A percentile compares a stretch with the other conserved stretches of the same genome.
Evolutionary conservation across 2,329 filamentous ascomycete genomes (phyloP).

Genomic region (Sarocladium strictum): DNA sequence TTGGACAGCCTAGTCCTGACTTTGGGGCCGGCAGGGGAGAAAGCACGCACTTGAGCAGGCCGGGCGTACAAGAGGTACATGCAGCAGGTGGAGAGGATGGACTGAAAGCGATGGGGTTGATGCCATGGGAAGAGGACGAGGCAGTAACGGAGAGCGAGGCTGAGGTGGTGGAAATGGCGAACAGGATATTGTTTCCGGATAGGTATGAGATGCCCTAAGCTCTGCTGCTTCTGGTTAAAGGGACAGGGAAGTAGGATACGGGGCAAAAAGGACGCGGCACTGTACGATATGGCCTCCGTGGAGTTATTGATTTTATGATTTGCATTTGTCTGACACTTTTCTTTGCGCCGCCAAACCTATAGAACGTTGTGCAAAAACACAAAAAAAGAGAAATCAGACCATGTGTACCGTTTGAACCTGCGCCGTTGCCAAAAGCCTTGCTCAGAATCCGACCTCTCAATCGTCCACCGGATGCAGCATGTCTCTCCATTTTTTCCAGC

Average conservation of each 20-base stretch:
- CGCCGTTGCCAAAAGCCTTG: background rate
- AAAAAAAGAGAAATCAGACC: background rate
- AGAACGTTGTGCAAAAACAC: background rate
- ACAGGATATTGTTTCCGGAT: conserved; percentile 11
- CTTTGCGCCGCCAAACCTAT: background rate
- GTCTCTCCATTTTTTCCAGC: background rate
- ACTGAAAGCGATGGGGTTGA: conserved; percentile 33
- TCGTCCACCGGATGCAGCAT: background rate
- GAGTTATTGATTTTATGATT: background rate
- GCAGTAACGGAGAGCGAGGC: conserved; percentile 25
- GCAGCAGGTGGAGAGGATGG: conserved; percentile 34
- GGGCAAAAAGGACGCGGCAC: background rate
- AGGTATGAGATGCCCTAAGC: conserved; percentile 9
- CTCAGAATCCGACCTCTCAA: background rate
- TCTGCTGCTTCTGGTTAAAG: background rate
- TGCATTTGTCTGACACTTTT: background rate
- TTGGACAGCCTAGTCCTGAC: conserved; percentile 34
- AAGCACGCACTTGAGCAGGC: conserved; percentile 26
- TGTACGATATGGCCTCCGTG: background rate
- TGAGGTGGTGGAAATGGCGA: conserved; percentile 21
- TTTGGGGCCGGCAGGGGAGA: conserved; percentile 30
- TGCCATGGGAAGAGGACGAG: conserved; percentile 34
- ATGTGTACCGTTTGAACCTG: background rate
- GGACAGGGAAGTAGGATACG: background rate
- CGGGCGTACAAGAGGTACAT: conserved; percentile 30